Evolutionary conservation across 2,329 filamentous ascomycete species (phyloP), one percentile per base, ranked within the genome.

Genomic region (Phoma sp.): DNA sequence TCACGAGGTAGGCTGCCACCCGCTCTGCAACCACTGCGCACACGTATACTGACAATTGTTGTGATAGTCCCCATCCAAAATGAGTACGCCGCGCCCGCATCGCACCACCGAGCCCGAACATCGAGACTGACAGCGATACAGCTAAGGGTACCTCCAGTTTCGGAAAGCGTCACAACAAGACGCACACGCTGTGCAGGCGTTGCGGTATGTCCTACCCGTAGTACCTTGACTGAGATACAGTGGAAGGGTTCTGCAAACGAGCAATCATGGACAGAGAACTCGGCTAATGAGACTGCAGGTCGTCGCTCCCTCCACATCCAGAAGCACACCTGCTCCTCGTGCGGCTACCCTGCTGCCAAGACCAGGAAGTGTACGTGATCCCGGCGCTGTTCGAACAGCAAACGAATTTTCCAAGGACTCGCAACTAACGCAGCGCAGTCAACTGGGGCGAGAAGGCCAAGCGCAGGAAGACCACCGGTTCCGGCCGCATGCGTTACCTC

Each of bases 401-500:
- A 50, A 31, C 33, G 41, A 50, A 54, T 12, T 44, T 9, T 51
- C 37, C 8, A 36, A 32, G 17, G 32, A 59, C 41, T 54, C 43
- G 51, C 46, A 55, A 65, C 68, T 74, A 61, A 74, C 67, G 64
- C 47, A 49, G 40, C 43, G 74, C 78, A 98, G 94, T 89, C 89
- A 97, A 99, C 91, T 99, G 95, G 95, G 88, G 91, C 81, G 94
- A 98, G 88, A 99, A 99, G 91, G 94, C 93, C 76, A 98, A 98
- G 92, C 87, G 95, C 82, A 96, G 95, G 90, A 98, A 97, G 93
- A 97, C 94, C 78, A 94, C 91, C 79, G 95, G 95, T 76, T 94
- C 92, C 77, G 95, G 95, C 81, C 91, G 95, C 82, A 95, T 93
- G 89, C 88, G 92, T 79, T 91, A 93, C 84, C 87, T 99, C 80